Evolutionary conservation across 768 basidiomycete species (phyloP).

Genomic region (Lentinula sp.): DNA sequence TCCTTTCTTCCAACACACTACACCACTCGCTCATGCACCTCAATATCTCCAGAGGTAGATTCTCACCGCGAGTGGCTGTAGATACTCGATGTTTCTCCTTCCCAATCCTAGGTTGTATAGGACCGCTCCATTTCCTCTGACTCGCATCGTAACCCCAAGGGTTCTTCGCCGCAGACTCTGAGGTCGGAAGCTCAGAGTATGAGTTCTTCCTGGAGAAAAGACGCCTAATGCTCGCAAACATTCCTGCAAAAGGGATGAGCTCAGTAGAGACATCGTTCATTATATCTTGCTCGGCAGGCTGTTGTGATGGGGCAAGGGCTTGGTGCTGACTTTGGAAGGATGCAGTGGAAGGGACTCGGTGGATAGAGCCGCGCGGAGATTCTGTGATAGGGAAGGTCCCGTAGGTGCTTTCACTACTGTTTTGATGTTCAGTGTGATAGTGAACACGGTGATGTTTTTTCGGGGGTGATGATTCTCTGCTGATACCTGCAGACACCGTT

Average conservation of each 20-base stretch:
- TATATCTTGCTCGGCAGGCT: conserved; percentile 6
- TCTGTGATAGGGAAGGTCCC: conserved; percentile 6
- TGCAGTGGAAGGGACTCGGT: conserved; percentile 1
- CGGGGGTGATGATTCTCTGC: neutral
- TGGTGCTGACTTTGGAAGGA: conserved; percentile 3
- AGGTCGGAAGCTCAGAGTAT: neutral
- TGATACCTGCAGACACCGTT: neutral
- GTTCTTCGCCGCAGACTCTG: conserved; percentile 6
- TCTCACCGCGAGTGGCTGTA: conserved; percentile 31
- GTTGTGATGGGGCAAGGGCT: conserved; percentile 3
- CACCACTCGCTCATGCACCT: conserved; percentile 54
- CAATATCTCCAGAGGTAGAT: conserved; percentile 52
- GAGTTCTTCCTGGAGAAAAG: conserved; percentile 4
- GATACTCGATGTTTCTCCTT: conserved; percentile 23
- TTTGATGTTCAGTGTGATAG: neutral
- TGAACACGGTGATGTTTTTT: conserved; percentile 1
- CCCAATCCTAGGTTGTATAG: conserved; percentile 21
- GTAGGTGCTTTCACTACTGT: conserved; percentile 2
- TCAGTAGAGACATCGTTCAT: conserved; percentile 16
- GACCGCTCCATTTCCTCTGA: conserved; percentile 27
- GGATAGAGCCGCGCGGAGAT: neutral
- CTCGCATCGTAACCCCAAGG: conserved; percentile 9
- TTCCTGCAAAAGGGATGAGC: conserved; percentile 21
- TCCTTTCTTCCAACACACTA: conserved; percentile 50
- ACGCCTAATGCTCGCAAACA: conserved; percentile 8